A percentile compares a stretch with the other conserved stretches of the same genome.
phyloP scores from a whole-genome alignment of 1,139 yeast species.

The Hyphopichia burtonii region DNA sequence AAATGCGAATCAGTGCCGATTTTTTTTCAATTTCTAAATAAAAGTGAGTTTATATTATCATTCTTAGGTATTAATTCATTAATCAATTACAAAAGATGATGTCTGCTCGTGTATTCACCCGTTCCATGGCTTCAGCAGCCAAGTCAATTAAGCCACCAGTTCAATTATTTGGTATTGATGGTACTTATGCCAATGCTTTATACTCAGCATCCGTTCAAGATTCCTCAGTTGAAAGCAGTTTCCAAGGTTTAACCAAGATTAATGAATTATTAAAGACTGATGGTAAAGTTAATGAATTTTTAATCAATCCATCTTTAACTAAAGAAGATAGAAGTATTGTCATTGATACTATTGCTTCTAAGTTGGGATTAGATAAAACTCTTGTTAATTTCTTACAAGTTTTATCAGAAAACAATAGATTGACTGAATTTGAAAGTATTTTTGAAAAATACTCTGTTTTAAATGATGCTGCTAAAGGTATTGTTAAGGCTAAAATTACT shows the following conservation, averaged over 20 bases:
- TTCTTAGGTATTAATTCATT: not conserved
- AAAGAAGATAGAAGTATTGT: conserved; percentile 71
- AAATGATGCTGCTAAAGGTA: conserved; percentile 86
- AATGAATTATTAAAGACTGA: conserved; percentile 60
- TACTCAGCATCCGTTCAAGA: conserved; percentile 90
- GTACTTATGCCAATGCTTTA: conserved; percentile 94
- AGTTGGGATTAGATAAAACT: conserved; percentile 67
- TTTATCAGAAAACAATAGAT: conserved; percentile 93
- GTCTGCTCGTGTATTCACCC: conserved; percentile 68
- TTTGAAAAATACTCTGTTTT: conserved; percentile 72
- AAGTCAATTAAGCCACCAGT: conserved; percentile 78
- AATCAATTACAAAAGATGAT: conserved; percentile 23
- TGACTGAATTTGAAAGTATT: conserved; percentile 64
- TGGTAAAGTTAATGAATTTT: conserved; percentile 57
- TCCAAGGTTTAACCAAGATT: conserved; percentile 63
- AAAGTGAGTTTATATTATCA: no score
- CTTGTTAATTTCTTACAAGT: conserved; percentile 79
- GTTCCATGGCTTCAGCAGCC: conserved; percentile 69
- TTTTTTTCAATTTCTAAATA: no score
- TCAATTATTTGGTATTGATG: conserved; percentile 92
- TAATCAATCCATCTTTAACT: conserved; percentile 83
- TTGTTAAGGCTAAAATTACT: conserved; percentile 91
- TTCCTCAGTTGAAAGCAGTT: conserved; percentile 72
- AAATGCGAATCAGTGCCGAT: not conserved
- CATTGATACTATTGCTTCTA: conserved; percentile 57